Evolutionary conservation across 768 basidiomycete species (phyloP).

Genomic region (Rhizopogon sp.): DNA sequence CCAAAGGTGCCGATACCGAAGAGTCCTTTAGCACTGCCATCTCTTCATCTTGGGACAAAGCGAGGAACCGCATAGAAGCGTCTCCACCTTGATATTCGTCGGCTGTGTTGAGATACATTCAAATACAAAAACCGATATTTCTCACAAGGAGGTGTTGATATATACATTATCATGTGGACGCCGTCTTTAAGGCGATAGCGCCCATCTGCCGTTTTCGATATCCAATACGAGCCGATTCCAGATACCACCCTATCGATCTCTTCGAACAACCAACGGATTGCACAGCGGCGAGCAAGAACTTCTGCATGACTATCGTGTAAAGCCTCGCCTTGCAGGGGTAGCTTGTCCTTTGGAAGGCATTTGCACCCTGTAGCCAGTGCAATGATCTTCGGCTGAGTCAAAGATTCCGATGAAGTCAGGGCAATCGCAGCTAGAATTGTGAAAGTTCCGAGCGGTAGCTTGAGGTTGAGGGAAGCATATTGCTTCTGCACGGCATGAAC

Average conservation of each 20-base stretch:
- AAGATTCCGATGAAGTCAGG: constrained; percentile 33
- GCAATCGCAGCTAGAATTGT: constrained; percentile 58
- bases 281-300: constrained; percentile 79
- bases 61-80: constrained; percentile 78
- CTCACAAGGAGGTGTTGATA: constrained; percentile 65
- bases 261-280: constrained; percentile 73
- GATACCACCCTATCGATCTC: constrained; percentile 41
- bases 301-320: constrained; percentile 92
- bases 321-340: constrained; percentile 68
- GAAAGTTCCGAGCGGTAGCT: constrained; percentile 51
- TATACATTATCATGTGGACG: constrained; percentile 62
- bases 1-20: constrained; percentile 26
- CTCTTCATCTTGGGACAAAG: constrained; percentile 64
- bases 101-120: constrained; percentile 15
- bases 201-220: constrained; percentile 30
- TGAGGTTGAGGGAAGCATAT: constrained; percentile 44
- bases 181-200: constrained; percentile 42
- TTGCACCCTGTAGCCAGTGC: constrained; percentile 83
- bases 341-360: constrained; percentile 60
- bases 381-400: constrained; percentile 43
- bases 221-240: constrained; percentile 38
- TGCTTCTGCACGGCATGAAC: constrained; percentile 34
- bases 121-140: constrained; percentile 40
- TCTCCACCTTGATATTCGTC: constrained; percentile 70
- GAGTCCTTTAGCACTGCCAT: constrained; percentile 69